Evolutionary conservation across 2,329 filamentous ascomycete genomes (phyloP).

Genomic region (Kalmusia sp.): DNA sequence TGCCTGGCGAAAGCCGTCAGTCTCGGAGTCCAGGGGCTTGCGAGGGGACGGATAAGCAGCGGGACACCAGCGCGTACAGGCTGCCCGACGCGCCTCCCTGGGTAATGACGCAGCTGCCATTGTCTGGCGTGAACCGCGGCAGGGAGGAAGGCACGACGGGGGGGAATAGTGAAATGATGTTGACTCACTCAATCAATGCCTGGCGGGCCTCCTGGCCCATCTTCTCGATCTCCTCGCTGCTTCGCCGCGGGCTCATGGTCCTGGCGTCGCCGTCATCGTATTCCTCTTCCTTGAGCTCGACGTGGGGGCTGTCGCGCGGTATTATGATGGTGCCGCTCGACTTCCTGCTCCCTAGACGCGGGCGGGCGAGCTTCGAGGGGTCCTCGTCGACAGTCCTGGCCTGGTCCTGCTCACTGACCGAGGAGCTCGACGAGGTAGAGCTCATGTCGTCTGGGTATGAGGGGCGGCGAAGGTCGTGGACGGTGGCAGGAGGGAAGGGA

Average conservation of each 20-base stretch:
- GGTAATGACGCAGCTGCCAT: background rate
- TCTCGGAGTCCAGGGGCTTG: constrained; percentile 22
- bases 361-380: constrained; percentile 61
- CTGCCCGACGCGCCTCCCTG: background rate
- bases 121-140: too few species aligned
- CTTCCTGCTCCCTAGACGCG: constrained; percentile 74
- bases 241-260: constrained; percentile 92
- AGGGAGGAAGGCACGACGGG: constrained; percentile 3
- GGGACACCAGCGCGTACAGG: constrained; percentile 3
- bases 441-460: constrained; percentile 47
- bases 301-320: constrained; percentile 75
- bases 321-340: constrained; percentile 85
- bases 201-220: constrained; percentile 81
- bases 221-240: constrained; percentile 87
- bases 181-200: constrained; percentile 65
- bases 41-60: constrained; percentile 19
- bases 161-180: background rate
- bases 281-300: constrained; percentile 75
- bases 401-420: constrained; percentile 46
- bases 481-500: constrained; percentile 34
- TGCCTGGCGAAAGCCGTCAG: constrained; percentile 65
- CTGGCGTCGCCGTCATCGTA: constrained; percentile 88
- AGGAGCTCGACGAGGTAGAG: constrained; percentile 52
- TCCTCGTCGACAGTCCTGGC: constrained; percentile 43
- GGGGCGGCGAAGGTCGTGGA: constrained; percentile 27